Conservation (phyloP, 1,284 basidiomycete genomes). For the Trichosporon sp. region DNA sequence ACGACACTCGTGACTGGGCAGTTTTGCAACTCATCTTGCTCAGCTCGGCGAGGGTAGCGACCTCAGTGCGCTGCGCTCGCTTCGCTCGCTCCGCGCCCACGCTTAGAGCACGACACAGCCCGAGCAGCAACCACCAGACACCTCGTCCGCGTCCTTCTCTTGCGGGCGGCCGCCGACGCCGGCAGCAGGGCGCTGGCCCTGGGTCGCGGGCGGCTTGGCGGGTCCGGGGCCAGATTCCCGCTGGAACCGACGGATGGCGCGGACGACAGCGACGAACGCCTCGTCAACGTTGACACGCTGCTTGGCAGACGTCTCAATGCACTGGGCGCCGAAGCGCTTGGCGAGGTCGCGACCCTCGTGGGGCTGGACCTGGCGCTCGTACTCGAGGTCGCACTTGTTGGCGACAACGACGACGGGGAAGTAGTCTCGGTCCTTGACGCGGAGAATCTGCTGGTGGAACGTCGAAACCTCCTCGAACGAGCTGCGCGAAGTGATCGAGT, state of each 20-base stretch:
- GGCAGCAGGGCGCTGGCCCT: slow-evolving; percentile 53
- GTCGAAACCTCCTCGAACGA: slow-evolving; percentile 96
- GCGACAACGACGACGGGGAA: slow-evolving; percentile 98
- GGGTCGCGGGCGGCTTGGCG: slow-evolving; percentile 43
- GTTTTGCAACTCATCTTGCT: no score
- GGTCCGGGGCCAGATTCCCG: slow-evolving; percentile 53
- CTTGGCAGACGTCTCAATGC: slow-evolving; percentile 98
- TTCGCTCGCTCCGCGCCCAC: no score
- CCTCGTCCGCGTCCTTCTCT: slow-evolving; percentile 41
- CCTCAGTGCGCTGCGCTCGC: not conserved
- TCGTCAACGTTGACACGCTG: slow-evolving; percentile 98
- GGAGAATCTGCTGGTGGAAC: slow-evolving; percentile 90
- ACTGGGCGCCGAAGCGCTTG: slow-evolving; percentile 92
- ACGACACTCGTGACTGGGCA: no score
- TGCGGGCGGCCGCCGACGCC: slow-evolving; percentile 52
- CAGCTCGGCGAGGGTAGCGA: no score
- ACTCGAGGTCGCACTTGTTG: slow-evolving; percentile 98
- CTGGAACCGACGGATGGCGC: slow-evolving; percentile 95
- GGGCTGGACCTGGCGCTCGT: slow-evolving; percentile 93
- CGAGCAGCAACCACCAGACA: slow-evolving; percentile 61
- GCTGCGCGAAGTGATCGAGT: slow-evolving; percentile 83
- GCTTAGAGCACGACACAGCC: slow-evolving; percentile 62
- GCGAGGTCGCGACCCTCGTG: slow-evolving; percentile 97
- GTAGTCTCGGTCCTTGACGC: slow-evolving; percentile 88
- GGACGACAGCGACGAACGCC: slow-evolving; percentile 93